phyloP scores from a whole-genome alignment of 306 rosid genomes.

The Citrullus mucosospermus region DNA sequence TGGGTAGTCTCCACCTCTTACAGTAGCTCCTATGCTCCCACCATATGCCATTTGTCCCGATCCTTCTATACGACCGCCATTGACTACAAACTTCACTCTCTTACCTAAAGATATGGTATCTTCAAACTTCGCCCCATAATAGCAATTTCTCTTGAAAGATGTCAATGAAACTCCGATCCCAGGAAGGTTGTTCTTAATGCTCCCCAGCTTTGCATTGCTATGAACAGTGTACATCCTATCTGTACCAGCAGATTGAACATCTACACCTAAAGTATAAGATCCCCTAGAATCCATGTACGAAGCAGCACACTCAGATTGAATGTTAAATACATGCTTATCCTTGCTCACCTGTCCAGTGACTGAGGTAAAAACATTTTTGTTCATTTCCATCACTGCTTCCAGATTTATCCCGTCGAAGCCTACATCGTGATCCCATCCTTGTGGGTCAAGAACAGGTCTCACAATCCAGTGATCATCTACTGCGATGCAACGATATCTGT shows the following conservation, averaged over 20 bases:
- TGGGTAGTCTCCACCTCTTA: constrained; percentile 79
- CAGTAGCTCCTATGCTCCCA: constrained; percentile 60
- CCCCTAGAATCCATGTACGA: constrained; percentile 52
- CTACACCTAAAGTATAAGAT: constrained; percentile 53
- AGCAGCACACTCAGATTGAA: constrained; percentile 75
- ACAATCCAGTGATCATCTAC: constrained; percentile 57
- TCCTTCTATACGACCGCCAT: constrained; percentile 61
- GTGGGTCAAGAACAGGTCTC: constrained; percentile 92
- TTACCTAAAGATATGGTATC: constrained; percentile 70
- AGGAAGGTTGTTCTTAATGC: constrained; percentile 41
- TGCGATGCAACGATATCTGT: constrained; percentile 74
- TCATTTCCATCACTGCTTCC: constrained; percentile 50
- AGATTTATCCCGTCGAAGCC: constrained; percentile 82
- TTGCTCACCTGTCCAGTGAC: constrained; percentile 70
- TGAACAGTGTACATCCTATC: constrained; percentile 56
- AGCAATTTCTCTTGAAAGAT: constrained; percentile 56
- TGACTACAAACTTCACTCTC: constrained; percentile 57
- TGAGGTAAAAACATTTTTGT: constrained; percentile 39
- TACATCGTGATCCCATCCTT: constrained; percentile 96
- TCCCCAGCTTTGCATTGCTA: constrained; percentile 53
- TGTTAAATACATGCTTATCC: constrained; percentile 61
- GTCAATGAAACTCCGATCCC: constrained; percentile 77
- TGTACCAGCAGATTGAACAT: constrained; percentile 69
- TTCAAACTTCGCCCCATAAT: constrained; percentile 74
- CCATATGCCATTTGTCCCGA: constrained; percentile 68